Base-by-base conservation (phyloP, 495 filamentous ascomycete genomes). In the Mytilinidion resinicola region DNA sequence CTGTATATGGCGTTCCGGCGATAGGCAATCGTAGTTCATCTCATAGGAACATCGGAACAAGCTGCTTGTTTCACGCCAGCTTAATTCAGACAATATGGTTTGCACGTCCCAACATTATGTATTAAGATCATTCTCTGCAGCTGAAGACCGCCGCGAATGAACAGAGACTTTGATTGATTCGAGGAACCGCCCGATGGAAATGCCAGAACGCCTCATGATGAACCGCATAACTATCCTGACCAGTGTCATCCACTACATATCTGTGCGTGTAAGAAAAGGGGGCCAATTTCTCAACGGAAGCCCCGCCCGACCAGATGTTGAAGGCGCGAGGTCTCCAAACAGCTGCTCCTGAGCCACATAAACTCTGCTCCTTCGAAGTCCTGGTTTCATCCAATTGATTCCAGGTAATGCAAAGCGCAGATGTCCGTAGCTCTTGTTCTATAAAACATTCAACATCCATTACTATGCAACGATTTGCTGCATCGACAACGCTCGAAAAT, bases 151-250 rank as follows among this genome's bases (percentile, higher is more conserved):
- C 15, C 21, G 21, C 33, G 7, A 9, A 49, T 8, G 46, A 49
- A 49, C 46, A 49, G 20, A 49, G 21, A 30, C 1, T 30, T 25
- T 49, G 21, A 49, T 49, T 49, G 15, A 33, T 19, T 25, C 19
- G 46, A 10, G 9, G 14, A 30, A 14, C 17, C 3, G 21, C 46
- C 46, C 21, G 21, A 9, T 49, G 14, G 12, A 49, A 48, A 33
- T 49, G 46, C 46, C 46, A 49, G 33, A 49, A 49, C 46, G 15
- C 46, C 46, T 49, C 46, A 49, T 33, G 17, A 33, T 49, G 46
- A 49, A 30, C 14, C 46, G 46, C 20, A 25, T 49, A 11, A 25
- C 15, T 49, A 49, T 33, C 46, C 46, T 49, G 46, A 33, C 33
- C 17, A 30, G 25, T 30, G 25, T 3, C 25, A 30, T 25, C 15